A percentile compares a stretch with the other conserved stretches of the same genome.
Conservation (phyloP, 805 yeast species). For the Teunomyces panamensis region DNA sequence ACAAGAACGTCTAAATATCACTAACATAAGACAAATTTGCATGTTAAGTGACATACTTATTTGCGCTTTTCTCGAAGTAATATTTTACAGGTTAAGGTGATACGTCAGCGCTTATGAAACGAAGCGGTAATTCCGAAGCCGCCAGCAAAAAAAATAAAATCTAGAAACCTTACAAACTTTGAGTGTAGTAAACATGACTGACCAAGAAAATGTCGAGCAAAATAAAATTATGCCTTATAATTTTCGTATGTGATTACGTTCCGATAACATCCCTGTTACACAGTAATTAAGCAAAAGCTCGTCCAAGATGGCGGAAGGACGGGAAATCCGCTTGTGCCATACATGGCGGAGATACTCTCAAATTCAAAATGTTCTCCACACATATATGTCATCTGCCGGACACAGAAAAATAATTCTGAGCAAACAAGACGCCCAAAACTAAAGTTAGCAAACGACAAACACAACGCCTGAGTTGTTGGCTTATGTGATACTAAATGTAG, state of each 20-base stretch:
- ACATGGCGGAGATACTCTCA: neutral
- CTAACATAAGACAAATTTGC: neutral
- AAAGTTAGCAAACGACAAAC: neutral
- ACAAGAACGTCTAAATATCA: slow-evolving; percentile 15
- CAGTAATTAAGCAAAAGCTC: neutral
- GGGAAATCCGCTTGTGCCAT: neutral
- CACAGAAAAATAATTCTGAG: neutral
- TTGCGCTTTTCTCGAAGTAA: neutral
- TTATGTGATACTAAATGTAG: neutral
- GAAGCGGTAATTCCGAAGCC: neutral
- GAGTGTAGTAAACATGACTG: neutral
- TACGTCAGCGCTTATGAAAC: neutral
- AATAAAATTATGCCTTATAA: neutral
- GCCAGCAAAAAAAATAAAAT: too few species aligned
- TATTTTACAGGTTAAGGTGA: neutral
- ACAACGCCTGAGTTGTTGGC: neutral
- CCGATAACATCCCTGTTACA: neutral
- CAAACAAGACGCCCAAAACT: neutral
- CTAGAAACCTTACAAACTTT: too few species aligned
- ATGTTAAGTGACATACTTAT: neutral
- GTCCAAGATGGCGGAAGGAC: neutral
- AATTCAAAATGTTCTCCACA: too few species aligned
- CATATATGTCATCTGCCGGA: too few species aligned
- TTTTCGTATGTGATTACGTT: neutral
- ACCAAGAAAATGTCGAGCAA: neutral